Evolutionary conservation across 805 yeast genomes (phyloP).

Genomic region (Monosporozyma yasuniensis): DNA sequence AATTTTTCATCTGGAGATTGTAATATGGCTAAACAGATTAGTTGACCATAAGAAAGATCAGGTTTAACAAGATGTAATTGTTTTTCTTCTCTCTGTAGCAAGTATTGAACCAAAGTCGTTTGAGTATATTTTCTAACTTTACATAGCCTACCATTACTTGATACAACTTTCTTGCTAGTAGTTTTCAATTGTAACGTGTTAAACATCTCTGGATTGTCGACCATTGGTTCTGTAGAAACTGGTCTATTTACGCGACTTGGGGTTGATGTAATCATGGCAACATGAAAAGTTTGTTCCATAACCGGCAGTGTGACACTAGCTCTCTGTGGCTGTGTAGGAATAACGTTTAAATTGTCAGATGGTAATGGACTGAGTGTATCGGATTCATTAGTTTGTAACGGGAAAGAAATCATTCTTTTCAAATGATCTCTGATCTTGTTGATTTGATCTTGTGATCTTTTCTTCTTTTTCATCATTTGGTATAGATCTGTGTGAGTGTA

Average conservation of each 20-base stretch:
- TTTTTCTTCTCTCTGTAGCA: neutral
- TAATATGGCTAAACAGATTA: slow-evolving; percentile 88
- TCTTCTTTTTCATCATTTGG: neutral
- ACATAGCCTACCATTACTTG: neutral
- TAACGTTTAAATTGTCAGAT: neutral
- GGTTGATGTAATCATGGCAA: neutral
- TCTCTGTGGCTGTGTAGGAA: neutral
- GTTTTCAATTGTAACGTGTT: neutral
- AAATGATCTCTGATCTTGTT: neutral
- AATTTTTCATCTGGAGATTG: slow-evolving; percentile 65
- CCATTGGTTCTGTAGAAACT: neutral
- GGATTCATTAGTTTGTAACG: neutral
- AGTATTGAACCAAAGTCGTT: neutral
- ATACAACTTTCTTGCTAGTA: neutral
- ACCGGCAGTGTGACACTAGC: neutral
- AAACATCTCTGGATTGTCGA: neutral
- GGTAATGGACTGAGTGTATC: neutral
- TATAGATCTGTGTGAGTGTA: neutral
- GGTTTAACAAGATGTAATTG: slow-evolving; percentile 45
- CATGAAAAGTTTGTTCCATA: neutral
- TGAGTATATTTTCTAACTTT: neutral
- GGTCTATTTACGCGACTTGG: neutral
- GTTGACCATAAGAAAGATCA: slow-evolving; percentile 83
- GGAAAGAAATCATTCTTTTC: neutral
- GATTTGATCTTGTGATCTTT: neutral